Percentiles rank a stretch among this genome's conserved stretches.
phyloP scores from a whole-genome alignment of 805 yeast species.

The Vanderwaltozyma tropicalis region DNA sequence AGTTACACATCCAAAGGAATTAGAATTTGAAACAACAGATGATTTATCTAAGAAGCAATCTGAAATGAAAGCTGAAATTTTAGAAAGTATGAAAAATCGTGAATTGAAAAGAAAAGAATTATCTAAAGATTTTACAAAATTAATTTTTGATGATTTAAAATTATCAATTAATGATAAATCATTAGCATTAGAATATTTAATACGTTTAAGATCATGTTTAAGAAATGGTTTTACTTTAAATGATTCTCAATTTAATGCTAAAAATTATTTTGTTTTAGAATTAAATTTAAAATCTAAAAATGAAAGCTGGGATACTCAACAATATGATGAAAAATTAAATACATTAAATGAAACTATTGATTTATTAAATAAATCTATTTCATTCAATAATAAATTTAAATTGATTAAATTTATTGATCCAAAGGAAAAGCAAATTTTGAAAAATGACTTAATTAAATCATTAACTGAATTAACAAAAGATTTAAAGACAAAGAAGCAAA shows the following conservation, averaged over 20 bases:
- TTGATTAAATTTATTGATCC: conserved; percentile 15
- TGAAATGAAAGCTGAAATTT: conserved; percentile 43
- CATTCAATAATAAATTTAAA: conserved; percentile 22
- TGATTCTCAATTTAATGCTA: conserved; percentile 53
- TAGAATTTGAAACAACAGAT: conserved; percentile 42
- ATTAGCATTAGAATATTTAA: conserved; percentile 43
- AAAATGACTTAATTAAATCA: conserved; percentile 17
- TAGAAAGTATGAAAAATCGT: conserved; percentile 33
- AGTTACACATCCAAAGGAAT: conserved; percentile 26
- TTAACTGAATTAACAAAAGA: conserved; percentile 10
- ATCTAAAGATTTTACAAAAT: conserved; percentile 24
- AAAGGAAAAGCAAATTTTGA: conserved; percentile 25
- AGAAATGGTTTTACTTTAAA: conserved; percentile 46
- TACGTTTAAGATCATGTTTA: conserved; percentile 42
- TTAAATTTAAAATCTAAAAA: conserved; percentile 32
- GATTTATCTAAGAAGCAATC: conserved; percentile 60
- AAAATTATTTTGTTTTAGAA: conserved; percentile 39
- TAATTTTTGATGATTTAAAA: conserved; percentile 11
- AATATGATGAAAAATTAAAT: conserved; percentile 13
- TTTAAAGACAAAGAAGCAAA: conserved; percentile 18
- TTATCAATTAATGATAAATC: conserved; percentile 20
- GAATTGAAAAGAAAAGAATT: conserved; percentile 30
- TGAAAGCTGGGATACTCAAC: conserved; percentile 28
- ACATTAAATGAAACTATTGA: conserved; percentile 7
- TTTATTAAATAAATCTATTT: conserved; percentile 12